Percentiles rank a stretch among this genome's conserved stretches.
Conservation (phyloP, 73 alveolate genomes). For the Tetrahymena borealis region DNA sequence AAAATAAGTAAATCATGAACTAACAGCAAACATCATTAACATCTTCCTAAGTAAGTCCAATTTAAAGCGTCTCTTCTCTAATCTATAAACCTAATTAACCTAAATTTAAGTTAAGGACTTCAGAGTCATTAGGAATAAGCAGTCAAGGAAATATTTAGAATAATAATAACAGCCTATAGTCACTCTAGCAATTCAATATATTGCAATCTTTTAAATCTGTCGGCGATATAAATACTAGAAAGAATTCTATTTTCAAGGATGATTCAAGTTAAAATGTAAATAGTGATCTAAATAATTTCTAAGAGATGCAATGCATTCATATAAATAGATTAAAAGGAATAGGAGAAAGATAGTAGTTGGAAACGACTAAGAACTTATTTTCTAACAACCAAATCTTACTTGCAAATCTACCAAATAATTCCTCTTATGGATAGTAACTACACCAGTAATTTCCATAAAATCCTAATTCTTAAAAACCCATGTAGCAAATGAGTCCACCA, state of each 20-base stretch:
- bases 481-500: too few relatives aligned
- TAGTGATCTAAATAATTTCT: background rate
- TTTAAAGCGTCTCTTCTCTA: background rate
- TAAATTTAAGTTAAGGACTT: background rate
- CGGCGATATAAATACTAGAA: background rate
- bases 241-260: background rate
- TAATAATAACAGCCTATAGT: background rate
- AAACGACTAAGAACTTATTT: background rate
- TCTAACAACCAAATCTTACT: background rate
- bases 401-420: background rate
- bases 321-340: background rate
- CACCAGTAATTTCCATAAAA: background rate
- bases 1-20: too few relatives aligned
- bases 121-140: background rate
- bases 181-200: background rate
- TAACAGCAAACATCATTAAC: background rate
- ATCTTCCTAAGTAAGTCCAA: background rate
- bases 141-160: background rate
- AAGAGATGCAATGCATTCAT: background rate
- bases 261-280: background rate
- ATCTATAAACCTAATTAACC: background rate
- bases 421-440: background rate
- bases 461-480: background rate
- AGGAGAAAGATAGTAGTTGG: background rate
- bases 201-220: background rate